Percentiles rank a stretch among this genome's conserved stretches.
Conservation (phyloP, 306 rosid genomes). For the Bauhinia variegata region DNA sequence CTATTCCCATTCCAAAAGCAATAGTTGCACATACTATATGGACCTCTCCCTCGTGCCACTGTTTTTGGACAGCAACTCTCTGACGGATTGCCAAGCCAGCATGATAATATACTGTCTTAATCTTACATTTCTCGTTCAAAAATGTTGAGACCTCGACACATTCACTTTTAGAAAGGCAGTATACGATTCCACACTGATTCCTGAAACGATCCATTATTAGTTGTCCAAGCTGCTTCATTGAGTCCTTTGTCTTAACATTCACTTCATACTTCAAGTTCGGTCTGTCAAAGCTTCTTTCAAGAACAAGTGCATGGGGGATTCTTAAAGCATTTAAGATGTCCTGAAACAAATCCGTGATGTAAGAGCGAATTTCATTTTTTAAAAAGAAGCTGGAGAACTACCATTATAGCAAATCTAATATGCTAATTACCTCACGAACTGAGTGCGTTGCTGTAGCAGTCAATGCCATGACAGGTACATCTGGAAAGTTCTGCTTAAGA, state of each 20-base stretch:
- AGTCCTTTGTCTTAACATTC: constrained; percentile 72
- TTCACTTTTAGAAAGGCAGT: constrained; percentile 95
- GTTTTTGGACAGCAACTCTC: constrained; percentile 84
- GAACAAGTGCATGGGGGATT: constrained; percentile 84
- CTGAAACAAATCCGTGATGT: constrained; percentile 50
- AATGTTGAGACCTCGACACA: constrained; percentile 80
- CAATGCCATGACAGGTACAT: constrained; percentile 93
- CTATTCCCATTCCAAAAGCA: constrained; percentile 99
- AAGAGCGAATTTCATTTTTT: constrained; percentile 6
- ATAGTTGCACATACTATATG: constrained; percentile 91
- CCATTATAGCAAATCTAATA: constrained; percentile 12
- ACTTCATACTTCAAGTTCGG: constrained; percentile 95
- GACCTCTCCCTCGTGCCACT: constrained; percentile 86
- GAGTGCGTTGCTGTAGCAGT: constrained; percentile 95
- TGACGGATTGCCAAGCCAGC: constrained; percentile 86
- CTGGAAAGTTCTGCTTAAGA: constrained; percentile 78
- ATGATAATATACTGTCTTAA: constrained; percentile 82
- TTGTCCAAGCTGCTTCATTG: constrained; percentile 76
- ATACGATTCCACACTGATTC: constrained; percentile 81
- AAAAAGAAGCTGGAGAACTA: constrained; percentile 8
- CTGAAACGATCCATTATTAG: constrained; percentile 66
- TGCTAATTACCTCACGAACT: constrained; percentile 70
- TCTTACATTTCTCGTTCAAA: constrained; percentile 67
- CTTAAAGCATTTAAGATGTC: constrained; percentile 80
- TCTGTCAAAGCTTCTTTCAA: constrained; percentile 95